phyloP scores from a whole-genome alignment of 2,329 filamentous ascomycete genomes.

The Fusarium albidum region DNA sequence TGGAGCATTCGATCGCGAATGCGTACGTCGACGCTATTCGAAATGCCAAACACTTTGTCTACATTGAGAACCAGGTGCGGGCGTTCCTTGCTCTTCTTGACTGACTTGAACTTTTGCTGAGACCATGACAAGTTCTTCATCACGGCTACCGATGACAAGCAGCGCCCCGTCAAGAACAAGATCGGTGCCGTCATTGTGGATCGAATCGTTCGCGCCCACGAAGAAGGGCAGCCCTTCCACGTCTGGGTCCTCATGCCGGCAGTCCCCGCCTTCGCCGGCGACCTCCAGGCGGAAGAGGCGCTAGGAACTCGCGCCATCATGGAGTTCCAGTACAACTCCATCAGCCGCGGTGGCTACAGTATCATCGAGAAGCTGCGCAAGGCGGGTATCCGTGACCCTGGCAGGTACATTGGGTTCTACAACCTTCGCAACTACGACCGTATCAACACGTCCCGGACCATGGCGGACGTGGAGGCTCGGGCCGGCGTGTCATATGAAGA shows the following conservation, averaged over 20 bases:
- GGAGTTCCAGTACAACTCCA: conserved; percentile 86
- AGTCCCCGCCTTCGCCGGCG: conserved; percentile 83
- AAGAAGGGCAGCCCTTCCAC: conserved; percentile 72
- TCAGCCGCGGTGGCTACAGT: conserved; percentile 78
- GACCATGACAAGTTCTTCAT: conserved; percentile 76
- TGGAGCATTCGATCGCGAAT: conserved; percentile 83
- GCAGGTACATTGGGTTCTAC: conserved; percentile 82
- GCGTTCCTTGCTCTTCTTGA: conserved; percentile 4
- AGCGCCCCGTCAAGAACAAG: conserved; percentile 78
- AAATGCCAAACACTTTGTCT: conserved; percentile 76
- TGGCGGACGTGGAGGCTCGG: conserved; percentile 66
- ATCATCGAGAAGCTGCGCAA: conserved; percentile 77
- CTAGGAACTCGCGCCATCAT: conserved; percentile 85
- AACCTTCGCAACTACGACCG: conserved; percentile 86
- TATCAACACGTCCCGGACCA: conserved; percentile 73
- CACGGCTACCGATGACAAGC: conserved; percentile 75
- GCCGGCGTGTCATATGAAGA: conserved; percentile 74
- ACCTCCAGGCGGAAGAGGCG: conserved; percentile 75
- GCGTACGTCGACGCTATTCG: conserved; percentile 79
- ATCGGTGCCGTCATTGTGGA: conserved; percentile 83
- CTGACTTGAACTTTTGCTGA: background rate
- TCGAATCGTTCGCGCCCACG: conserved; percentile 75
- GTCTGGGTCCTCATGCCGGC: conserved; percentile 82
- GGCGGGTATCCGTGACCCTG: conserved; percentile 74
- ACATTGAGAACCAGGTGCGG: conserved; percentile 78